A percentile compares a stretch with the other conserved stretches of the same genome.
Evolutionary conservation across 2,329 filamentous ascomycete genomes (phyloP).

Genomic region (Botrytis cinerea): DNA sequence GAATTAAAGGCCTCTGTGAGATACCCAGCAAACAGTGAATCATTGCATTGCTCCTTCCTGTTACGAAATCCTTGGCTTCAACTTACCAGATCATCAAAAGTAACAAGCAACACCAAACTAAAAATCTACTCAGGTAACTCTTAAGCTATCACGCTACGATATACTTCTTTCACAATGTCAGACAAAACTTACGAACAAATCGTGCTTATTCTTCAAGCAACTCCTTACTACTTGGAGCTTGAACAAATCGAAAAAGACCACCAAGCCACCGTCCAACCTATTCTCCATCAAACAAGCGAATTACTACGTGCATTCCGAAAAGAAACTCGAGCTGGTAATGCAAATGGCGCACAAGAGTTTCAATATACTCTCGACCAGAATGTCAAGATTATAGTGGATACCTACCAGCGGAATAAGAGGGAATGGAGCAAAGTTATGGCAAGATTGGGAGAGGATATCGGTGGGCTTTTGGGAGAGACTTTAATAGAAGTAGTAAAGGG

Average conservation of each 20-base stretch:
- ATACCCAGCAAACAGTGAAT: background rate
- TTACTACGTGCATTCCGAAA: background rate
- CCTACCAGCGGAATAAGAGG: background rate
- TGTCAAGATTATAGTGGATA: background rate
- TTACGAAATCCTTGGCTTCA: background rate
- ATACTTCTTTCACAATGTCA: background rate
- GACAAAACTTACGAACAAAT: background rate
- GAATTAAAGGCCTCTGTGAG: background rate
- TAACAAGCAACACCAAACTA: background rate
- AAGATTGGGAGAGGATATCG: background rate
- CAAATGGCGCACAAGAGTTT: background rate
- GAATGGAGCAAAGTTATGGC: background rate
- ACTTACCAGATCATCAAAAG: too few relatives aligned
- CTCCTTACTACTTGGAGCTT: background rate
- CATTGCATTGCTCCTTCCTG: background rate
- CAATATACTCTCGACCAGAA: background rate
- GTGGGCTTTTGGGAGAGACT: background rate
- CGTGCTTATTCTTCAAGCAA: background rate
- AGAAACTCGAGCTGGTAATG: background rate
- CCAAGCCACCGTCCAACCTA: background rate
- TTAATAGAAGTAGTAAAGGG: background rate
- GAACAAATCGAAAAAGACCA: background rate
- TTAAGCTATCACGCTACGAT: background rate
- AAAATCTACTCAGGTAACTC: background rate
- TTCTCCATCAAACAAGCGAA: background rate